Evolutionary conservation across 805 yeast species (phyloP).

Genomic region (Brettanomyces custersianus): DNA sequence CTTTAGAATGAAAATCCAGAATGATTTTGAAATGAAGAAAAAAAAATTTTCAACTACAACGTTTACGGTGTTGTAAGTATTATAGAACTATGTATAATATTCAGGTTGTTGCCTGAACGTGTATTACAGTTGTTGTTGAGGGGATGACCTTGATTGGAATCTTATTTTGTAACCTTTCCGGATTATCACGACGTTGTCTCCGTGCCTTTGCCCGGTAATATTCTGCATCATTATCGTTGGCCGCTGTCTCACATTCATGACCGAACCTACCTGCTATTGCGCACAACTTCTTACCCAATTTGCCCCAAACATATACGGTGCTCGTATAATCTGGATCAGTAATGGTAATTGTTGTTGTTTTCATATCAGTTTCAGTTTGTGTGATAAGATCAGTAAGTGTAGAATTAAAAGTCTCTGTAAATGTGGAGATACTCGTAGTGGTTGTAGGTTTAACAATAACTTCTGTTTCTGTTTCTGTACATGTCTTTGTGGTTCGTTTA

Average conservation of each 20-base stretch:
- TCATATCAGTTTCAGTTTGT: constrained; percentile 5
- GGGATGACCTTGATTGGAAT: too few relatives aligned
- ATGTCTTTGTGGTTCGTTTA: constrained; percentile 10
- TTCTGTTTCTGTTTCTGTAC: constrained; percentile 10
- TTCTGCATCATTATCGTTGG: too few relatives aligned
- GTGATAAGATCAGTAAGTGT: too few relatives aligned
- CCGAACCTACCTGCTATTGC: background rate
- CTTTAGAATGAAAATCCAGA: background rate
- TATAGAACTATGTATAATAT: too few relatives aligned
- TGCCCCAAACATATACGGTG: constrained; percentile 2
- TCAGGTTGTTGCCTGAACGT: too few relatives aligned
- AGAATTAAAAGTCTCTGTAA: constrained; percentile 6
- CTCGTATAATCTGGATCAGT: constrained; percentile 2
- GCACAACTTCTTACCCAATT: background rate
- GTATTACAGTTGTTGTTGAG: too few relatives aligned
- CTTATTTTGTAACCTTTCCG: too few relatives aligned
- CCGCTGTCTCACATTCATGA: background rate
- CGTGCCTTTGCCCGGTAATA: too few relatives aligned
- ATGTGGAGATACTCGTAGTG: constrained; percentile 8
- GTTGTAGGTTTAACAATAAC: constrained; percentile 5
- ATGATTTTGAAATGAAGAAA: background rate
- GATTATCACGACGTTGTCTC: too few relatives aligned
- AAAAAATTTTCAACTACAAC: background rate
- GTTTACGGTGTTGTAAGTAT: too few relatives aligned
- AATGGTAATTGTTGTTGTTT: constrained; percentile 5